Conservation (phyloP, 225 moss, liverwort and hornwort species). For the Ulota crispa region DNA sequence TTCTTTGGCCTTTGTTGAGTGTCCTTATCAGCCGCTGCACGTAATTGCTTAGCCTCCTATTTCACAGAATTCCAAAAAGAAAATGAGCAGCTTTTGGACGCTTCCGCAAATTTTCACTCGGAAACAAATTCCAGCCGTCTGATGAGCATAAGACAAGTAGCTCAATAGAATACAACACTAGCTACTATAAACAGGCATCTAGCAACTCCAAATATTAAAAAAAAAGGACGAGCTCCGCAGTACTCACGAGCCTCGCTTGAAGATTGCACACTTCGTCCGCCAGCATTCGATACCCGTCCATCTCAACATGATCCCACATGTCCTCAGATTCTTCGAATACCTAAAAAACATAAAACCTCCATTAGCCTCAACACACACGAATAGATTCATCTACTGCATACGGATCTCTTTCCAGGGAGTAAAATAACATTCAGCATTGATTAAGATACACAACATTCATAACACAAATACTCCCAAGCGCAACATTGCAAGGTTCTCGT, state of each 20-base stretch:
- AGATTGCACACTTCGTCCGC: slow-evolving; percentile 36
- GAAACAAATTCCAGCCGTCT: slow-evolving; percentile 7
- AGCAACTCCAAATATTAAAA: background rate
- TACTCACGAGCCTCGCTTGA: slow-evolving; percentile 42
- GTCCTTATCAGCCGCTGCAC: slow-evolving; percentile 3
- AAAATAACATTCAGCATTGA: background rate
- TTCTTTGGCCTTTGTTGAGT: background rate
- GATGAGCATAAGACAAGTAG: background rate
- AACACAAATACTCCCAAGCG: slow-evolving; percentile 1
- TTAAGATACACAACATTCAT: background rate
- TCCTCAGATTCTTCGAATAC: slow-evolving; percentile 35
- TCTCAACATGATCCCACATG: slow-evolving; percentile 49
- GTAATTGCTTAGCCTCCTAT: slow-evolving; percentile 33
- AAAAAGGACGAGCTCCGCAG: background rate
- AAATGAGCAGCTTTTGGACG: slow-evolving; percentile 4
- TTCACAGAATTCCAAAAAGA: slow-evolving; percentile 11
- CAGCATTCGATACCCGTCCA: slow-evolving; percentile 47
- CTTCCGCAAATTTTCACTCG: background rate
- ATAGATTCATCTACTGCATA: background rate
- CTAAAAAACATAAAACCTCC: slow-evolving; percentile 21
- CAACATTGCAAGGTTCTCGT: background rate
- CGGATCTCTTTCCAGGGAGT: background rate
- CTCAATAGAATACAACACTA: background rate
- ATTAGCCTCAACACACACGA: background rate
- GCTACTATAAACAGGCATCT: background rate